Conservation (phyloP, 345 rosid genomes). For the Eucalyptus marginata region DNA sequence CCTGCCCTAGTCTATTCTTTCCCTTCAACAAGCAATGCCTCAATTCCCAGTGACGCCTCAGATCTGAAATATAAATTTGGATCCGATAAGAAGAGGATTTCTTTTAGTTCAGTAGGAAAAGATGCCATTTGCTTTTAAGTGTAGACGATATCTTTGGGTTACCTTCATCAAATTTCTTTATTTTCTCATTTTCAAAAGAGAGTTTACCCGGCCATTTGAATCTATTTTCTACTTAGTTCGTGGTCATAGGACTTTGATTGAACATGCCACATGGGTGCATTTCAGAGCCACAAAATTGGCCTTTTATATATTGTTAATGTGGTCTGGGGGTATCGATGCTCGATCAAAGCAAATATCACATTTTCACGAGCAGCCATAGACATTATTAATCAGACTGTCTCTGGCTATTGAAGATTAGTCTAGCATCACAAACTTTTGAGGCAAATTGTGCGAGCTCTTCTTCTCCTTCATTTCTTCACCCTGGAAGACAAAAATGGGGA, state of each 20-base stretch:
- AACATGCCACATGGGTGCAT: not conserved
- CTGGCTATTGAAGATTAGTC: not conserved
- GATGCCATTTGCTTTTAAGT: constrained; percentile 47
- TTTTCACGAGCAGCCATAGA: not conserved
- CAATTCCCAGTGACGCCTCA: constrained; percentile 18
- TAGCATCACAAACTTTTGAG: not conserved
- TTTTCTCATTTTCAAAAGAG: not conserved
- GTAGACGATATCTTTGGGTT: not conserved
- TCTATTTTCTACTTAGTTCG: not conserved
- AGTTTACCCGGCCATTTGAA: not conserved
- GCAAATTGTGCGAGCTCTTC: not conserved
- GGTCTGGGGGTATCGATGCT: not conserved
- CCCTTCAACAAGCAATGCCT: constrained; percentile 42
- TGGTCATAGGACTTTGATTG: not conserved
- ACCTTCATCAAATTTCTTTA: not conserved
- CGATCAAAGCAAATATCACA: not conserved
- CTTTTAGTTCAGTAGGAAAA: constrained; percentile 42
- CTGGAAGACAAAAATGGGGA: not conserved
- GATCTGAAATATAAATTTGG: constrained; percentile 58
- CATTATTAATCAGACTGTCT: not conserved
- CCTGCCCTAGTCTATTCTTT: constrained; percentile 46
- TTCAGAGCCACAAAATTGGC: not conserved
- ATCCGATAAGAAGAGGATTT: constrained; percentile 44
- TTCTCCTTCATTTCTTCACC: not conserved
- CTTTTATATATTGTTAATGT: not conserved